Base-by-base conservation (phyloP, 1,284 basidiomycete genomes). In the Omphalotus olearius region DNA sequence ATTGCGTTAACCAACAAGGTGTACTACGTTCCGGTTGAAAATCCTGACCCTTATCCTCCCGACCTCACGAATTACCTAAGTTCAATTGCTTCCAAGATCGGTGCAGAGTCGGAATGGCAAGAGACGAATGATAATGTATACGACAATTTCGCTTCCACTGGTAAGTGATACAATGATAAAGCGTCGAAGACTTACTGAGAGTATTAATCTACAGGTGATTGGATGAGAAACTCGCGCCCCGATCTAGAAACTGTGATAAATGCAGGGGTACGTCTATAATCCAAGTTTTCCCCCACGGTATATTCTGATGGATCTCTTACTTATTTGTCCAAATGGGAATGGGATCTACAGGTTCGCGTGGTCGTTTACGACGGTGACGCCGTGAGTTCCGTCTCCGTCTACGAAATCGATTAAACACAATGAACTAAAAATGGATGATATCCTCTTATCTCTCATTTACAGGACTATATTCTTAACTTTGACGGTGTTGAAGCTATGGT, bases 401-500 rank as follows among this genome's bases (percentile, higher is more conserved):
- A n/a, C n/a, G 4, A 23, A 6, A n/a, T 30, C 18, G 26, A 28
- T 36, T 16, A 3, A 30, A 25, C 13, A 17, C 9, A 11, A 18
- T 39, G 25, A n/a, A n/a, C 56, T 30, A 53, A 41, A 54, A 40
- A 25, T 3, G 23, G 25, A n/a, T n/a, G n/a, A n/a, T n/a, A n/a
- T n/a, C n/a, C n/a, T n/a, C n/a, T n/a, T n/a, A n/a, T n/a, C 23
- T 30, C 49, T 56, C 51, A 17, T 50, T 59, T 13, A 33, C 52
- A 70, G 69, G 82, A 83, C 59, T 83, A 73, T 59, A 82, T 83
- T 57, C 60, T 79, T 33, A 84, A 84, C 60, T 82, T 72, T 59
- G 64, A 74, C 45, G 82, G 82, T 3, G 74, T 84, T 9, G 82
- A 84, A 64, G 74, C 75, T 0, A 81, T 84, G 80, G 80, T 82